Conservation (phyloP, 345 rosid species). For the Eucalyptus leucophloia region DNA sequence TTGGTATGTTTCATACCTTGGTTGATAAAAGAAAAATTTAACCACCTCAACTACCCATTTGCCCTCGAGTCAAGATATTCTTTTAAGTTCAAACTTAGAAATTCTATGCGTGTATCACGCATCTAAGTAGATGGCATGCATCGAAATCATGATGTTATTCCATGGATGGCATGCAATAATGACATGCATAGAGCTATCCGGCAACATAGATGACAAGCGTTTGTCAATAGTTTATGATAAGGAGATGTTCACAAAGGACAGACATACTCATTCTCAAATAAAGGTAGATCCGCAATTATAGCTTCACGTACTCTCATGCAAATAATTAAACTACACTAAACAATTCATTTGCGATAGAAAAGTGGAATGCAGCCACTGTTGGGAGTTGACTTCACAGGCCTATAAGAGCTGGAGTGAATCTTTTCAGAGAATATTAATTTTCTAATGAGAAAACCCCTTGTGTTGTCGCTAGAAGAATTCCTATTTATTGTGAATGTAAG, state of each 20-base stretch:
- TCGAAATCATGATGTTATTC: neutral
- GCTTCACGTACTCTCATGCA: conserved; percentile 35
- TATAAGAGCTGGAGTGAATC: conserved; percentile 9
- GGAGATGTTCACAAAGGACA: conserved; percentile 10
- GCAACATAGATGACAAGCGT: neutral
- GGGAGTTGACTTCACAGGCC: conserved; percentile 20
- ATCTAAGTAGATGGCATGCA: neutral
- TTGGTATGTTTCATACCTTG: neutral
- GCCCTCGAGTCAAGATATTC: neutral
- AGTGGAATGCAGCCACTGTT: conserved; percentile 2
- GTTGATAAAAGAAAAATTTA: neutral
- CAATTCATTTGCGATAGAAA: neutral
- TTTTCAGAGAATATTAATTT: neutral
- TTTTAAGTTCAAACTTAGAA: neutral
- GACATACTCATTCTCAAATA: conserved; percentile 40
- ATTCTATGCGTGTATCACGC: neutral
- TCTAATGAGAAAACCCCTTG: neutral
- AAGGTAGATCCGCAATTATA: conserved; percentile 25
- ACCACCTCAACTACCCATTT: neutral
- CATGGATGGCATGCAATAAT: neutral
- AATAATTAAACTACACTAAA: neutral
- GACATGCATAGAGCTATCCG: neutral
- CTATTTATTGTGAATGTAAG: neutral
- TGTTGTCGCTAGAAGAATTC: neutral
- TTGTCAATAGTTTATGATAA: neutral